These are phyloP conservation scores for Trifolium repens DNA, from an alignment of 306 rosid genomes.

Conservation along the genomic window DNA sequence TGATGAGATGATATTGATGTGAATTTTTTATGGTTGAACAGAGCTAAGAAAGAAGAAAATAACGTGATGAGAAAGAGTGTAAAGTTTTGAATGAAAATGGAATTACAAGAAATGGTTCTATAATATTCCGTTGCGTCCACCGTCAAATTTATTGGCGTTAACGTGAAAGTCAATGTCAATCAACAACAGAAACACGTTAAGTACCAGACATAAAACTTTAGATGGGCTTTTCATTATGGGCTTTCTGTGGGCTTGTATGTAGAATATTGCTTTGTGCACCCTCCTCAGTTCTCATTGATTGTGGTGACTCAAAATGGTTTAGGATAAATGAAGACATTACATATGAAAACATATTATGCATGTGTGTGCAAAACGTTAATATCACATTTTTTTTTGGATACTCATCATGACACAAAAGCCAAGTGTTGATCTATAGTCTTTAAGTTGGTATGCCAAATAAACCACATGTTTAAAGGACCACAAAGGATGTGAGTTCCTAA, in stretches of 20 bases:
- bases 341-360: no score
- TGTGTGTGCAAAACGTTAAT: no score
- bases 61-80: not conserved
- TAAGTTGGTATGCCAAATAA: no score
- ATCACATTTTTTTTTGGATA: no score
- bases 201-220: not conserved
- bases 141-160: slow-evolving; percentile 38
- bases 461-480: no score
- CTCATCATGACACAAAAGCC: no score
- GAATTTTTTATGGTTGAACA: not conserved
- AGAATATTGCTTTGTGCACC: not conserved
- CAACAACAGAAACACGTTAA: slow-evolving; percentile 14
- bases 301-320: no score
- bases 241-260: not conserved
- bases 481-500: no score
- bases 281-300: no score
- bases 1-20: not conserved
- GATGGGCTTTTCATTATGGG: slow-evolving; percentile 8
- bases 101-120: slow-evolving; percentile 4
- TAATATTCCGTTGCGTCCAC: slow-evolving; percentile 41
- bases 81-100: not conserved
- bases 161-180: slow-evolving; percentile 31
- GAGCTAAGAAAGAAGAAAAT: not conserved
- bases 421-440: no score
- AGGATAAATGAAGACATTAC: no score